A percentile compares a stretch with the other conserved stretches of the same genome.
phyloP scores from a whole-genome alignment of 2,329 filamentous ascomycete genomes.

The Penicillium sp. region DNA sequence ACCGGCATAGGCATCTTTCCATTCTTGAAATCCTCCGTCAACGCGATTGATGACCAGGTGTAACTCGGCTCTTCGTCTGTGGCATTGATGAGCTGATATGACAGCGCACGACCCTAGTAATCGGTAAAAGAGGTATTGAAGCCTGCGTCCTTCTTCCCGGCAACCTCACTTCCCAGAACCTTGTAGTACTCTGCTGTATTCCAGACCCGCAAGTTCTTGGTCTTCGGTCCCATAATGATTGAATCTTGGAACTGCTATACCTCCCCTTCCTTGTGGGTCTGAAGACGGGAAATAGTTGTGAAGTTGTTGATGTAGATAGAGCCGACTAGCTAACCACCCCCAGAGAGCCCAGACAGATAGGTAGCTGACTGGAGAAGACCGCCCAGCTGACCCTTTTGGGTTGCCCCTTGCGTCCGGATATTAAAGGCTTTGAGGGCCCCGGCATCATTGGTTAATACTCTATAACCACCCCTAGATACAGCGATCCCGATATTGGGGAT shows the following conservation, averaged over 20 bases:
- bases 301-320: constrained; percentile 3
- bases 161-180: neutral
- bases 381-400: constrained; percentile 65
- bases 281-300: neutral
- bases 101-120: constrained; percentile 50
- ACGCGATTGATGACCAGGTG: constrained; percentile 62
- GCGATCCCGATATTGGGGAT: constrained; percentile 3
- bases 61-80: constrained; percentile 65
- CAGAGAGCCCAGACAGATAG: constrained; percentile 1
- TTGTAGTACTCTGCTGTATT: constrained; percentile 1
- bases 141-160: neutral
- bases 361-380: constrained; percentile 43
- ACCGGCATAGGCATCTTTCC: constrained; percentile 65
- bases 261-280: neutral
- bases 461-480: constrained; percentile 63
- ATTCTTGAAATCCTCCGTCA: constrained; percentile 44
- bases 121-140: constrained; percentile 4
- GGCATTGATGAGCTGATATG: constrained; percentile 53
- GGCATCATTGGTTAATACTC: constrained; percentile 80
- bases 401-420: constrained; percentile 63
- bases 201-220: neutral
- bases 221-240: neutral
- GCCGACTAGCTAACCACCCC: constrained; percentile 1
- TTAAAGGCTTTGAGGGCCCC: constrained; percentile 79
- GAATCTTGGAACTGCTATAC: constrained; percentile 1